These are phyloP conservation scores for Piedraia hortae DNA, from an alignment of 2,329 filamentous ascomycete genomes.

Conservation along the genomic window DNA sequence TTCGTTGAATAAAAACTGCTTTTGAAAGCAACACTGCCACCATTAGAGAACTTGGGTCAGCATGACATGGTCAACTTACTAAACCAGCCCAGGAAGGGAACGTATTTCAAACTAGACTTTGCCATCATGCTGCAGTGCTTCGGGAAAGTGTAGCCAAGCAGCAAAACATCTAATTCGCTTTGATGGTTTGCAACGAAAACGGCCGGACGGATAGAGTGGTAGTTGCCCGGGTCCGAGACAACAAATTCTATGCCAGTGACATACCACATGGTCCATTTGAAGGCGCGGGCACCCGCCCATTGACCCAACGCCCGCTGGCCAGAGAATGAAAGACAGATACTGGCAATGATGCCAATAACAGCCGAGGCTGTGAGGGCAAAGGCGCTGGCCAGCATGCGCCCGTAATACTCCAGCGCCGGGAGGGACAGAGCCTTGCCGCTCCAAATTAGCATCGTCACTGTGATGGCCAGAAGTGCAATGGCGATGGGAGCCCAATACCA, in stretches of 20 bases:
- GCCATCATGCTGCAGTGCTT: constrained; percentile 79
- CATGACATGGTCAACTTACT: constrained; percentile 18
- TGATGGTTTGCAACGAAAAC: constrained; percentile 92
- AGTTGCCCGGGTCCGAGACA: constrained; percentile 25
- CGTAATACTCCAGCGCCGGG: constrained; percentile 29
- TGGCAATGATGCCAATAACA: constrained; percentile 47
- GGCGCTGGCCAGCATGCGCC: constrained; percentile 27
- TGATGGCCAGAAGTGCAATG: constrained; percentile 6
- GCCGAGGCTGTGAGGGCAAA: constrained; percentile 20
- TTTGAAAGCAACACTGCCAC: constrained; percentile 46
- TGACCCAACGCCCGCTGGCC: constrained; percentile 56
- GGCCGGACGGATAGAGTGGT: constrained; percentile 35
- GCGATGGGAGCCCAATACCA: too few relatives aligned
- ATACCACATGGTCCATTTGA: constrained; percentile 50
- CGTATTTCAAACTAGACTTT: constrained; percentile 53
- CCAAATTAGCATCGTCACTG: constrained; percentile 13
- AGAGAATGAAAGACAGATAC: constrained; percentile 38
- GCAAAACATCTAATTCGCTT: constrained; percentile 68
- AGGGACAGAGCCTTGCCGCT: constrained; percentile 9
- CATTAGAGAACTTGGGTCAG: constrained; percentile 1
- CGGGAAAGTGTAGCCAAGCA: constrained; percentile 74
- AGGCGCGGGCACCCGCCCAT: constrained; percentile 55
- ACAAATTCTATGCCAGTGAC: constrained; percentile 54
- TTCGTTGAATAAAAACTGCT: constrained; percentile 83
- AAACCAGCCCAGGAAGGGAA: constrained; percentile 84